Base-by-base conservation (phyloP, 345 rosid genomes). In the Populus deltoides region DNA sequence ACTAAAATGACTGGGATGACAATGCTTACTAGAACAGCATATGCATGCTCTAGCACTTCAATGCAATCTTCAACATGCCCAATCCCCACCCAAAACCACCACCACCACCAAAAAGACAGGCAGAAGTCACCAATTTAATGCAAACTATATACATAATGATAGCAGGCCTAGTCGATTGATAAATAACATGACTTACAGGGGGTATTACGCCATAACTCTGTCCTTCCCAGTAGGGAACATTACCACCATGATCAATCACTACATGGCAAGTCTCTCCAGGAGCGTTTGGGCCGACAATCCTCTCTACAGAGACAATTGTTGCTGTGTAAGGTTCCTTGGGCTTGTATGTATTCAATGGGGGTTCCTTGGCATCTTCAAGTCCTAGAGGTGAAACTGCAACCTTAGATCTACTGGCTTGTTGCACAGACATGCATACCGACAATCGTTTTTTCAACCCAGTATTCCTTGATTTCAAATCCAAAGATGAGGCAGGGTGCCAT, bases 211-310 rank as follows among this genome's bases (percentile, higher is more conserved):
- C 98, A 67, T 90, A 96, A 89, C 99, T 93, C 86, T 96, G 99
- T 75, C 99, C 99, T 91, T 96, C 99, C 99, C 98, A 96, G 51
- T 96, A 96, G 72, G 99, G 99, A 79, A 92, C 95, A 65, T 96
- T 92, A 18, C 98, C 94, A 25, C 88, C 93, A 55, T 96, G 99
- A 84, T 96, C 93, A 83, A 96, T 96, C 47, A 93, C 97, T 81
- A 96, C 88, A 80, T 93, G 99, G 77, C 99, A 96, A 72, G 97
- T 94, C 89, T 96, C 99, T 36, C 99, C 99, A 2, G 99, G 98
- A 49, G 98, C 94, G 76, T 93, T 85, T 49, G 97, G 90, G 61
- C 98, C 97, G 0, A 96, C 99, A 72, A 96, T 73, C 85, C 99
- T 90, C 86, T 96, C 98, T 69, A 96, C 97, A 47, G 99, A 96